Evolutionary conservation across 2,329 filamentous ascomycete species (phyloP).

Genomic region (Beauveria asiatica): DNA sequence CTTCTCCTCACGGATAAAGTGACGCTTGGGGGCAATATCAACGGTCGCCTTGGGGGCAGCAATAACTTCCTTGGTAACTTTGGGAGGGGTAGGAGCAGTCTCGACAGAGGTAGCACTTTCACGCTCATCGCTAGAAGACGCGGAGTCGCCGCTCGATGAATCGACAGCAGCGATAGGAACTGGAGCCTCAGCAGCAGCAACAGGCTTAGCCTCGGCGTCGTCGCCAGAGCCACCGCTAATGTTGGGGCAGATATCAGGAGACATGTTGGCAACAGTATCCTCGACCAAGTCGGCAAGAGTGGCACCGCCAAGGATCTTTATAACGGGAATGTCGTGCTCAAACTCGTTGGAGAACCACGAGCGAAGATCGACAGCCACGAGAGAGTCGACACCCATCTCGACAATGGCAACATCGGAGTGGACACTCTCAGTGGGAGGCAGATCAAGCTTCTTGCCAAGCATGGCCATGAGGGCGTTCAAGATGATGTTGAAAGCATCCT

Average conservation of each 20-base stretch:
- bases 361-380: slow-evolving; percentile 28
- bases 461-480: slow-evolving; percentile 11
- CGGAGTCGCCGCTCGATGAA: slow-evolving; percentile 15
- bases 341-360: slow-evolving; percentile 40
- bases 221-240: slow-evolving; percentile 14
- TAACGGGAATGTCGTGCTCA: slow-evolving; percentile 33
- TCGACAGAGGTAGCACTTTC: slow-evolving; percentile 6
- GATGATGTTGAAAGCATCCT: slow-evolving; percentile 10
- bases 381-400: slow-evolving; percentile 20
- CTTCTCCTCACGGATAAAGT: slow-evolving; percentile 10
- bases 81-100: background rate
- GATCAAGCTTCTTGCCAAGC: slow-evolving; percentile 13
- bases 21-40: background rate
- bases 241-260: slow-evolving; percentile 11
- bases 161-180: slow-evolving; percentile 13
- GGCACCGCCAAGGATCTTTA: slow-evolving; percentile 34
- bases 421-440: slow-evolving; percentile 11
- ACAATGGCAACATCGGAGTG: slow-evolving; percentile 11
- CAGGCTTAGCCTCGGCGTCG: slow-evolving; percentile 16
- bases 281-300: slow-evolving; percentile 15
- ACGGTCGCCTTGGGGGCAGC: slow-evolving; percentile 3
- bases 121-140: slow-evolving; percentile 7
- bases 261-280: slow-evolving; percentile 11
- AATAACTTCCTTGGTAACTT: background rate
- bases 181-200: slow-evolving; percentile 20